Evolutionary conservation across 345 rosid species (phyloP), one percentile per base, ranked within the genome.

Genomic region (Arabis alpina): DNA sequence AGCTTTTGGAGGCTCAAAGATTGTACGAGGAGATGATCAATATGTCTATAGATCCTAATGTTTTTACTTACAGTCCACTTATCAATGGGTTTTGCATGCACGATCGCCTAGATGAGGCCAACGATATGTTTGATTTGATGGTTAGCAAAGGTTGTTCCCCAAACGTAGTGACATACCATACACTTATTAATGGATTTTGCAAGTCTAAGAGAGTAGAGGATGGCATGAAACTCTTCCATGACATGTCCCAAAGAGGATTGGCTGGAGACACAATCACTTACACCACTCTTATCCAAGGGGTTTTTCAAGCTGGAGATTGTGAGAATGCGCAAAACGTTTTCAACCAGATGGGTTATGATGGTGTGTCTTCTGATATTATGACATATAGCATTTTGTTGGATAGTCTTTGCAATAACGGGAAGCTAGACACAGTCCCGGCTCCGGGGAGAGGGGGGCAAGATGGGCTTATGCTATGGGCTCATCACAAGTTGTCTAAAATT

Each of bases 71-170:
- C 13, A 66, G 0, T 30, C 54, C 71, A 6, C 0, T 66, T 11
- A 42, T 66, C 34, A 54, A 66, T 1, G 62, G 71, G 10, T 43
- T 54, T 54, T 66, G 71, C 0, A 42, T 30, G 34, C 62, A 54
- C 0, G 4, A 3, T 11, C 62, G 53, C 2, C 5, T 67, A 19
- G 44, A 67, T 0, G 24, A 54, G 34, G 72, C 72, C 14, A 42
- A 43, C 2, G 3, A 67, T 0, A 54, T 54, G 54, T 54, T 67
- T 43, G n/a, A 0, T 0, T 67, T 54, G 0, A 66, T 52, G 61
- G 34, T 66, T 34, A 6, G 39, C 10, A 34, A 34, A 2, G 39
- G 2, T 7, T 34, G 39, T 34, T 1, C 0, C 39, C 39, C 39
- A 34, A 1, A 32, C 36, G 36, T 32, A 32, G 36, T 32, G 36